A percentile compares a stretch with the other conserved stretches of the same genome.
Evolutionary conservation across 768 basidiomycete genomes (phyloP).

Genomic region (Panellus pusillus): DNA sequence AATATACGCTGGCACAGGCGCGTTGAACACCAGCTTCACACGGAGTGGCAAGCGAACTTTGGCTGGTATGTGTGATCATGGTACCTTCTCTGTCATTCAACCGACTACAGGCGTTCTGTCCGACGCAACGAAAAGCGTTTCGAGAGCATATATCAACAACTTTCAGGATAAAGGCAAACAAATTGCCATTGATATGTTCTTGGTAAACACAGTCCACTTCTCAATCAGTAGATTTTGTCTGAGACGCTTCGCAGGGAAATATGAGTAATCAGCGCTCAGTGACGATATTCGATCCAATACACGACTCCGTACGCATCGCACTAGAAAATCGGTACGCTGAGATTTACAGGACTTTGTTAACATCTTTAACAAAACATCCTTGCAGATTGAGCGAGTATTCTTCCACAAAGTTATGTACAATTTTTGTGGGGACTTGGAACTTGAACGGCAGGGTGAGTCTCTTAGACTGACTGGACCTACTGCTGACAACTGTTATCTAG

Average conservation of each 20-base stretch:
- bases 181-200: constrained; percentile 90
- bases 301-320: constrained; percentile 77
- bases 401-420: constrained; percentile 60
- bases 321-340: constrained; percentile 61
- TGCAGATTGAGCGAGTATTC: constrained; percentile 82
- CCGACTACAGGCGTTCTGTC: constrained; percentile 71
- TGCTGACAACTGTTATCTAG: constrained; percentile 33
- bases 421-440: constrained; percentile 96
- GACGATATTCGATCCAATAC: constrained; percentile 90
- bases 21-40: constrained; percentile 95
- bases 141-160: constrained; percentile 96
- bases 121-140: constrained; percentile 95
- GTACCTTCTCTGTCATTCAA: constrained; percentile 9
- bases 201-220: constrained; percentile 50
- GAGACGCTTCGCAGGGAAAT: constrained; percentile 73
- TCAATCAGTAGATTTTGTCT: background rate
- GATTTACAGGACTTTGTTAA: constrained; percentile 11
- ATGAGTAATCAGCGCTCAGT: constrained; percentile 85
- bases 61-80: constrained; percentile 52
- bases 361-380: constrained; percentile 3
- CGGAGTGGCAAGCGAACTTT: constrained; percentile 92
- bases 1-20: constrained; percentile 92
- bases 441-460: constrained; percentile 78
- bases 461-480: constrained; percentile 1
- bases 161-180: constrained; percentile 97